A percentile compares a stretch with the other conserved stretches of the same genome.
Evolutionary conservation across 2,329 filamentous ascomycete species (phyloP).

Genomic region (Ophiognomonia clavigignenti-juglandacearum): DNA sequence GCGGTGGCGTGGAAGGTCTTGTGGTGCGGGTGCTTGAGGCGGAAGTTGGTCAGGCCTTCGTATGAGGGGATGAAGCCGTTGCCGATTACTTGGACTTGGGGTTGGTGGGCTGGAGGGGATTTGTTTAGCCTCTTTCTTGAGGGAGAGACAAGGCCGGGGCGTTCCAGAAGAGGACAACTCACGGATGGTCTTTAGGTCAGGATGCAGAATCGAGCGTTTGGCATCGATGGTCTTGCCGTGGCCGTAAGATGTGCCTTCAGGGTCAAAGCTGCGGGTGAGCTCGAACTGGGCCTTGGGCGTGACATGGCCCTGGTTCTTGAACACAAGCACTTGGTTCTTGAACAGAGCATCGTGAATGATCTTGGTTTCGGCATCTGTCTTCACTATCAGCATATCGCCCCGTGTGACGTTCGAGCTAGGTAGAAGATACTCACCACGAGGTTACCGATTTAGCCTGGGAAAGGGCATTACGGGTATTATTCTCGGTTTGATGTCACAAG

Average conservation of each 20-base stretch:
- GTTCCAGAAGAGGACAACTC: neutral
- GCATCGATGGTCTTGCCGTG: conserved; percentile 70
- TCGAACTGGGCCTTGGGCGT: conserved; percentile 69
- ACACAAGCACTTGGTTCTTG: conserved; percentile 62
- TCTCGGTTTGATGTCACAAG: conserved; percentile 13
- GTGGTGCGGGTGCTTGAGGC: conserved; percentile 71
- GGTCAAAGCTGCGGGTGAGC: conserved; percentile 70
- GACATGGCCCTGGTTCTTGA: conserved; percentile 61
- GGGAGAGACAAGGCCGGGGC: no score
- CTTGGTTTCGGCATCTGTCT: conserved; percentile 57
- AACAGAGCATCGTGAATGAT: conserved; percentile 63
- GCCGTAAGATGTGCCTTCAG: conserved; percentile 59
- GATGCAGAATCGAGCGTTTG: conserved; percentile 63
- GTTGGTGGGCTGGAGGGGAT: conserved; percentile 65
- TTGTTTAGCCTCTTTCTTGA: no score
- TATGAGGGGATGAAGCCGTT: conserved; percentile 67
- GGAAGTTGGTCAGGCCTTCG: conserved; percentile 65
- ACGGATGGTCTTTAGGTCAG: conserved; percentile 72
- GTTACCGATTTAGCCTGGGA: conserved; percentile 46
- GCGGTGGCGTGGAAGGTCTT: conserved; percentile 66
- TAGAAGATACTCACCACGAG: conserved; percentile 43
- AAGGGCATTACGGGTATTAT: conserved; percentile 39
- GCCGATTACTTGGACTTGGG: conserved; percentile 75
- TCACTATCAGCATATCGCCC: neutral
- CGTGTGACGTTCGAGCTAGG: no score